Evolutionary conservation across 352 stramenopile species (phyloP), one percentile per base, ranked within the genome.

Genomic region (Globisporangium solare): DNA sequence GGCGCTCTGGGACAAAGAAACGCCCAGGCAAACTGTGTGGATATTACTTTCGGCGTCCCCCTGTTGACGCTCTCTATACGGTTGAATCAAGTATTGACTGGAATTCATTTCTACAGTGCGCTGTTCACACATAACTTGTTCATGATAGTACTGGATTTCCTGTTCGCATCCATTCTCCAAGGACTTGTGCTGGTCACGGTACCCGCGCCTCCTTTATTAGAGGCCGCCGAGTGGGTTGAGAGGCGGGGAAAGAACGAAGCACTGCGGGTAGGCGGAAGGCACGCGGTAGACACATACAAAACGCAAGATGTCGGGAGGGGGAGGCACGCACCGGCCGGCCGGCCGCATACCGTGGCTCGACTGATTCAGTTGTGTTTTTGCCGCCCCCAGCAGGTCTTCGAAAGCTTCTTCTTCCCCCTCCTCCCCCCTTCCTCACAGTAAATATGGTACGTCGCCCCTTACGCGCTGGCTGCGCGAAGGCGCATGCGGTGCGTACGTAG

Each of bases 291-390:
- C 2, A 0, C 8, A 70, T 79, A 79, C 41, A 58, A 61, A 70
- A 57, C 48, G 2, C 32, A 31, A 75, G 62, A 66, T 2, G 40
- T 32, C 35, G 2, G 17, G 58, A 35, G 17, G 48, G 58, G 51
- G 35, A 6, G n/a, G 50, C 6, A 10, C 22, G 20, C 45, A 41
- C n/a, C 18, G 8, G 35, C 47, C 21, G 35, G 35, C 18, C 17
- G 20, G 14, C 31, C 47, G 22, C 5, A 42, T 42, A 18, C 13
- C 0, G 13, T 43, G 39, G 27, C 27, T 35, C 27, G 43, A 31
- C 32, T 61, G 58, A 54, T 50, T 67, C 60, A 69, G 57, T 69
- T 69, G 58, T 54, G 52, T 51, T 65, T 69, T 69, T 66, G 57
- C 62, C 27, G 27, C 27, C 27, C n/a, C 27, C 73, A 67, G 53